Evolutionary conservation across 495 filamentous ascomycete genomes (phyloP).

Genomic region (Pyrenopolyporus hunteri): DNA sequence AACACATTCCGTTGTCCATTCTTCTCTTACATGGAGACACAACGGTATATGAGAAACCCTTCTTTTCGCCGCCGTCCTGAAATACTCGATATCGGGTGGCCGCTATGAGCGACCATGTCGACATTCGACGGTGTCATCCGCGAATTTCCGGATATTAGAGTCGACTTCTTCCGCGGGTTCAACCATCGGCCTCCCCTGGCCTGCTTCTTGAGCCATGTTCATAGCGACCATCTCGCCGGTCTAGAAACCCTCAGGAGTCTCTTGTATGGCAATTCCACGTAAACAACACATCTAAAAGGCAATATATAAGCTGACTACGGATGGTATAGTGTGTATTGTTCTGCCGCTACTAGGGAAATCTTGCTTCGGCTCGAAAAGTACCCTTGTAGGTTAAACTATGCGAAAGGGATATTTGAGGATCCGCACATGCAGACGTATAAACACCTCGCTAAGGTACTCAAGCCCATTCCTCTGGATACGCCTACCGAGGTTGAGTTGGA

Average conservation of each 20-base stretch:
- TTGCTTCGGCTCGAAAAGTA: conserved; percentile 77
- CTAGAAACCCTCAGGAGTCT: conserved; percentile 77
- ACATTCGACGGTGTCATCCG: conserved; percentile 76
- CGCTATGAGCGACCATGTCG: conserved; percentile 60
- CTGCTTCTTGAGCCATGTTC: conserved; percentile 92
- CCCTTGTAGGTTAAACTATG: conserved; percentile 79
- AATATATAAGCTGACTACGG: conserved; percentile 3
- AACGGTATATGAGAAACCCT: too few species aligned
- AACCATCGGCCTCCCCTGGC: conserved; percentile 70
- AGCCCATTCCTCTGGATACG: conserved; percentile 83
- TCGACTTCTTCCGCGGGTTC: conserved; percentile 78
- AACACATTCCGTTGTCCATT: too few species aligned
- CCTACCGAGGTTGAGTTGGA: conserved; percentile 78
- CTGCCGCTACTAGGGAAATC: conserved; percentile 79
- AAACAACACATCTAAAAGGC: conserved; percentile 16
- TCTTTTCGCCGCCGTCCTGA: too few species aligned
- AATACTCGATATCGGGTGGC: too few species aligned
- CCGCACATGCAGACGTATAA: conserved; percentile 68
- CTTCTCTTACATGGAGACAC: too few species aligned
- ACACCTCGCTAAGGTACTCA: conserved; percentile 76
- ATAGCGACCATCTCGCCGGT: conserved; percentile 87
- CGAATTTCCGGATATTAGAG: conserved; percentile 79
- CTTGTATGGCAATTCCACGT: conserved; percentile 57
- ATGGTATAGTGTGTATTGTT: conserved; percentile 76
- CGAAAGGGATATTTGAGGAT: conserved; percentile 75